phyloP scores from a whole-genome alignment of 192 early-diverging fungal genomes.

The Thamnidium elegans region DNA sequence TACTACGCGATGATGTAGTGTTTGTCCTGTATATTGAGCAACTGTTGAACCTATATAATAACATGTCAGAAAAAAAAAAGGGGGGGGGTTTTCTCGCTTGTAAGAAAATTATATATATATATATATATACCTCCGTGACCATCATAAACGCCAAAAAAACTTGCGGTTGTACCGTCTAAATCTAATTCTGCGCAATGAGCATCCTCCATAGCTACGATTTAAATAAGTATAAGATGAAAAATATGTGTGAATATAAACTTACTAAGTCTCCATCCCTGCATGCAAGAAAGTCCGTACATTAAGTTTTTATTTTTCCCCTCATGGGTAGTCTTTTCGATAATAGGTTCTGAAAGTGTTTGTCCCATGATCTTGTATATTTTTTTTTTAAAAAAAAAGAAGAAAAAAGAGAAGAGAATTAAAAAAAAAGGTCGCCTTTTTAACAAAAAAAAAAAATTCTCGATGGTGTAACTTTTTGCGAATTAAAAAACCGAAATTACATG shows the following conservation, averaged over 20 bases:
- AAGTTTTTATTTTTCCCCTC: constrained; percentile 70
- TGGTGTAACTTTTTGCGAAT: too few species aligned
- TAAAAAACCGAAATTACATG: too few species aligned
- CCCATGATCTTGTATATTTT: constrained; percentile 65
- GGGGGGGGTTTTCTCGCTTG: not conserved
- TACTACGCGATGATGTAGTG: constrained; percentile 73
- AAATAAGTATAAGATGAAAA: constrained; percentile 2
- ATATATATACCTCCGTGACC: constrained; percentile 79
- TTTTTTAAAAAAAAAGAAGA: too few species aligned
- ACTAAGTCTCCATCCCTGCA: constrained; percentile 98
- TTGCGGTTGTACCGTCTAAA: constrained; percentile 59
- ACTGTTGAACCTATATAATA: constrained; percentile 59
- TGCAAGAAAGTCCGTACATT: constrained; percentile 82
- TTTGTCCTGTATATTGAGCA: constrained; percentile 79
- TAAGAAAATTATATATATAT: too few species aligned
- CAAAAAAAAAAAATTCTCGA: too few species aligned
- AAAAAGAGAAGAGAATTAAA: too few species aligned
- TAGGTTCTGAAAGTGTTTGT: constrained; percentile 93
- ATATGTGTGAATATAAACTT: constrained; percentile 33
- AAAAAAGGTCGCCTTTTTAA: too few species aligned
- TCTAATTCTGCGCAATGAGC: constrained; percentile 87
- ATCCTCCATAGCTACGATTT: constrained; percentile 88
- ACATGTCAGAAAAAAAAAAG: not conserved
- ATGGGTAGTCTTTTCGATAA: constrained; percentile 84
- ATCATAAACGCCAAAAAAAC: constrained; percentile 97